A percentile compares a stretch with the other conserved stretches of the same genome.
Conservation (phyloP, 768 basidiomycete species). For the Pleurotus sapidus region DNA sequence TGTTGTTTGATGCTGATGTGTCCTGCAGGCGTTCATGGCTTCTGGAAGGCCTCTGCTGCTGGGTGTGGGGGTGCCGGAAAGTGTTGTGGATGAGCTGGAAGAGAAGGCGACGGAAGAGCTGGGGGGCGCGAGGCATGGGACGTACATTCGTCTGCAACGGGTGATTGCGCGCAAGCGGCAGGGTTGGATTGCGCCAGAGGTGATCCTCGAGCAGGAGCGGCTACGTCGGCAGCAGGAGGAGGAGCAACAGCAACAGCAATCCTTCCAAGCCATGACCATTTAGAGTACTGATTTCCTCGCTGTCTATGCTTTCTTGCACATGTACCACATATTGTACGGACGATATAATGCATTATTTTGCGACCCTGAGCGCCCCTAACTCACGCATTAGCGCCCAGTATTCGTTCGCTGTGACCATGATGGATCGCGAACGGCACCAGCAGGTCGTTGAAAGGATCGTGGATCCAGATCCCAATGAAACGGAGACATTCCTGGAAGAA, state of each 20-base stretch:
- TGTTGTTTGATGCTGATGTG: neutral
- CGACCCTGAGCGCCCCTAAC: neutral
- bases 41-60: slow-evolving; percentile 69
- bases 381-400: neutral
- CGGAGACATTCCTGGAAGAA: slow-evolving; percentile 42
- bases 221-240: too few species aligned
- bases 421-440: slow-evolving; percentile 29
- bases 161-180: neutral
- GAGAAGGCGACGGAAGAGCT: slow-evolving; percentile 50
- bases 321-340: too few species aligned
- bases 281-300: too few species aligned
- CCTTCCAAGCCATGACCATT: too few species aligned
- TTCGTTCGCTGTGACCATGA: slow-evolving; percentile 25
- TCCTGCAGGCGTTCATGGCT: slow-evolving; percentile 55
- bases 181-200: neutral
- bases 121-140: slow-evolving; percentile 26
- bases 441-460: slow-evolving; percentile 47
- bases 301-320: too few species aligned
- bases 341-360: too few species aligned
- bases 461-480: slow-evolving; percentile 37
- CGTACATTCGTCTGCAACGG: slow-evolving; percentile 2
- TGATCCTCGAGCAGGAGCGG: too few species aligned
- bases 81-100: slow-evolving; percentile 53
- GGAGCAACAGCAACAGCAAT: too few species aligned
- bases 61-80: slow-evolving; percentile 54